These are phyloP conservation scores for Corniculantispora saksenae DNA, from an alignment of 2,329 filamentous ascomycete species.

Conservation along the genomic window DNA sequence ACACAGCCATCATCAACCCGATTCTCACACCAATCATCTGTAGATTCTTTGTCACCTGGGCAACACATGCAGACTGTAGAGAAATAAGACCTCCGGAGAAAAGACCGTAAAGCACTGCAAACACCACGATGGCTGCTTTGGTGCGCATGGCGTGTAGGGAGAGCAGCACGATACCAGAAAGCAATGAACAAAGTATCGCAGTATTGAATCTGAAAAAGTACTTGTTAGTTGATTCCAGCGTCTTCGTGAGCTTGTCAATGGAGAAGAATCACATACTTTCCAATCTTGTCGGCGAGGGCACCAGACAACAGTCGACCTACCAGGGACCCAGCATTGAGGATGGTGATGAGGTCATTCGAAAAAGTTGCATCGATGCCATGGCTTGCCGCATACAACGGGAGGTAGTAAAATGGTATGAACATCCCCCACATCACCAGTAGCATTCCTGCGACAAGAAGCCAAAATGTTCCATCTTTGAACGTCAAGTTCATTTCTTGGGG, in stretches of 20 bases:
- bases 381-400: background rate
- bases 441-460: background rate
- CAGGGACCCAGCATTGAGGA: background rate
- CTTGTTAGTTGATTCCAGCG: background rate
- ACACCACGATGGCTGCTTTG: background rate
- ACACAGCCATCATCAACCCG: background rate
- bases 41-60: background rate
- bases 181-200: background rate
- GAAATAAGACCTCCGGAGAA: background rate
- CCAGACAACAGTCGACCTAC: background rate
- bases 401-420: background rate
- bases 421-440: background rate
- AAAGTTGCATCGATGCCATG: background rate
- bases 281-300: background rate
- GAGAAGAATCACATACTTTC: background rate
- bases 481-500: background rate
- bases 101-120: background rate
- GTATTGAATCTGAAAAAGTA: background rate
- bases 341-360: background rate
- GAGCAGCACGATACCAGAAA: background rate
- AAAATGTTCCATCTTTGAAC: background rate
- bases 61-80: background rate
- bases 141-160: background rate
- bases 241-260: too few relatives aligned
- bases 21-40: background rate